A percentile compares a stretch with the other conserved stretches of the same genome.
These are phyloP conservation scores for Babesia gibsoni DNA, from an alignment of 169 alveolate species.

Conservation along the genomic window DNA sequence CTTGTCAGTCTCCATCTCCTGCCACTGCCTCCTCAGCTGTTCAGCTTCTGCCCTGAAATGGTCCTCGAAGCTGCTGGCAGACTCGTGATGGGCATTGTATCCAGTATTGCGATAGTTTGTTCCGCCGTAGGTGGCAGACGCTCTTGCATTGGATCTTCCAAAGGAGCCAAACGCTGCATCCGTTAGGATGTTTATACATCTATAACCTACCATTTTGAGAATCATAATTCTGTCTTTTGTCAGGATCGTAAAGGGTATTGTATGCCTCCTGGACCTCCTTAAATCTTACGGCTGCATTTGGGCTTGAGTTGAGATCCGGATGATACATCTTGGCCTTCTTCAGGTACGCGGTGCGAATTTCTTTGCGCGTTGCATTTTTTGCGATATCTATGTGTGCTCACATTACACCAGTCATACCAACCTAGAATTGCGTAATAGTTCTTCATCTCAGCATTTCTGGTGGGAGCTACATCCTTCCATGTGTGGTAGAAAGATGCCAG, in stretches of 20 bases:
- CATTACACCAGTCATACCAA: not conserved
- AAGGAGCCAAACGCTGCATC: constrained; percentile 40
- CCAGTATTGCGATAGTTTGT: constrained; percentile 21
- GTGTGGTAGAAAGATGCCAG: too few relatives aligned
- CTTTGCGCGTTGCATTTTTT: constrained; percentile 77
- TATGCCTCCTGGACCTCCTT: constrained; percentile 86
- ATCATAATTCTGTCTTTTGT: constrained; percentile 66
- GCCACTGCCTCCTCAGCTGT: constrained; percentile 64
- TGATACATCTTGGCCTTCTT: constrained; percentile 87
- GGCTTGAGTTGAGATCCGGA: constrained; percentile 86
- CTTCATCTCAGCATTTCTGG: too few relatives aligned
- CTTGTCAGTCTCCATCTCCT: constrained; percentile 61
- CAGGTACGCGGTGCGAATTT: constrained; percentile 87
- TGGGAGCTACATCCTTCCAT: too few relatives aligned
- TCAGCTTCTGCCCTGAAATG: constrained; percentile 66
- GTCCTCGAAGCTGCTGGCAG: constrained; percentile 50
- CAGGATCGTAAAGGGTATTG: constrained; percentile 78
- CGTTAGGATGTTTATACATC: too few relatives aligned
- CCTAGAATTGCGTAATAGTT: constrained; percentile 65
- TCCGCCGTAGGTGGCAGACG: not conserved
- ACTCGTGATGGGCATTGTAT: constrained; percentile 28
- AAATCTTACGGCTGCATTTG: constrained; percentile 79
- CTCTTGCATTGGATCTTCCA: not conserved
- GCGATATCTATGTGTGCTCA: constrained; percentile 64
- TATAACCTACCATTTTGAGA: constrained; percentile 22